These are phyloP conservation scores for Leccinum subrobustum DNA, from an alignment of 1,284 basidiomycete species.

Conservation along the genomic window DNA sequence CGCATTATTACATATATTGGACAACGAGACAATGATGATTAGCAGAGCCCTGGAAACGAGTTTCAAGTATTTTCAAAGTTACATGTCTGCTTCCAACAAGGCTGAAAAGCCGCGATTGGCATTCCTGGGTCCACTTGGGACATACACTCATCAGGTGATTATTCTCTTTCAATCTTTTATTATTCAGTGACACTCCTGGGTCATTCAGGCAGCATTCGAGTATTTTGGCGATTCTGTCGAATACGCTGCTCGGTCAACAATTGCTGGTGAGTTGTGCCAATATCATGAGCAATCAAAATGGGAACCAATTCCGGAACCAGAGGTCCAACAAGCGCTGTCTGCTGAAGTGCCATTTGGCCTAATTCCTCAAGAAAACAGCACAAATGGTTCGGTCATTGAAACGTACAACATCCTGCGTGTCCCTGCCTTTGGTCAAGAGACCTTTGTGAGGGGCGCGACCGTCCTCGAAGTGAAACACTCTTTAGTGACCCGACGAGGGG, in stretches of 20 bases:
- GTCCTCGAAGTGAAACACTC: slow-evolving; percentile 65
- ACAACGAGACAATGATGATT: slow-evolving; percentile 12
- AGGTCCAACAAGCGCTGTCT: slow-evolving; percentile 53
- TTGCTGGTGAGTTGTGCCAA: slow-evolving; percentile 43
- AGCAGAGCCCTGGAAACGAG: slow-evolving; percentile 1
- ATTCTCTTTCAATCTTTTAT: neutral
- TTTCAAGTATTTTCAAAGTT: slow-evolving; percentile 5
- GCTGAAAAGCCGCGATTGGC: slow-evolving; percentile 33
- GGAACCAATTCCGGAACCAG: slow-evolving; percentile 35
- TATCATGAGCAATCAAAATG: neutral
- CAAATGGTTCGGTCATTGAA: slow-evolving; percentile 70
- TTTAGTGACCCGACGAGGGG: slow-evolving; percentile 57
- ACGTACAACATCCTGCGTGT: slow-evolving; percentile 63
- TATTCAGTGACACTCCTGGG: neutral
- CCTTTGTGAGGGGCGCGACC: slow-evolving; percentile 58
- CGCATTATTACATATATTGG: neutral
- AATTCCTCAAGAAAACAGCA: slow-evolving; percentile 76
- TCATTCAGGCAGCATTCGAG: slow-evolving; percentile 55
- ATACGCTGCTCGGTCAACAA: slow-evolving; percentile 54
- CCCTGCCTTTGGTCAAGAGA: slow-evolving; percentile 38
- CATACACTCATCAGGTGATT: slow-evolving; percentile 73
- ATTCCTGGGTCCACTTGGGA: slow-evolving; percentile 71
- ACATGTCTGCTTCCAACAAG: slow-evolving; percentile 8
- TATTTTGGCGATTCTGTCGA: slow-evolving; percentile 50
- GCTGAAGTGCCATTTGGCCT: slow-evolving; percentile 47